Evolutionary conservation across 805 yeast species (phyloP), one percentile per base, ranked within the genome.

Genomic region (Starmera caribaea): DNA sequence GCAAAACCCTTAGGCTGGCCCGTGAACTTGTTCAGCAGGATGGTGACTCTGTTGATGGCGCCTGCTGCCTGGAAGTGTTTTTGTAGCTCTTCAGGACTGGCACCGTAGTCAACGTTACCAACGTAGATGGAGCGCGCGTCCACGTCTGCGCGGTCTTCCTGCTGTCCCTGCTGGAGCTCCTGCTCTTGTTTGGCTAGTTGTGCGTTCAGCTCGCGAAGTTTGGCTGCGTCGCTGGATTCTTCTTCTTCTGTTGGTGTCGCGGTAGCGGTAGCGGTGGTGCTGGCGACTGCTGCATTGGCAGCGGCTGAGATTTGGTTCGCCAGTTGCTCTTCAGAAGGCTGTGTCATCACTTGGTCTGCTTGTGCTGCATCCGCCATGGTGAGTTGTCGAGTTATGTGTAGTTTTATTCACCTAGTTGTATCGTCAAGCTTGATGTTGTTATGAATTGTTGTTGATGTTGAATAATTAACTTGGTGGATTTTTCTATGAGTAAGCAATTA

Each of bases 1-100:
- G 95, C 95, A 62, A 71, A 85, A 1, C 96, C 96, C 59, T 81
- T 81, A 34, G 96, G 92, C 45, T 74, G 80, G 7, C 95, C 94
- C 0, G 92, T 78, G 49, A 64, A 60, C 58, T 79, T 81, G 61
- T 86, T 84, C 41, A 74, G 66, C 57, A 81, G 62, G 36, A 87
- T 85, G 3, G 92, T 85, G 29, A 86, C 87, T 50, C 95, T 71
- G 53, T 82, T 79, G 39, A 87, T 82, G 7, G 74, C 69, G 1
- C 95, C 95, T 36, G 77, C 76, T 3, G 71, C 55, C 39, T 76
- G 70, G 59, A 86, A 87, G 50, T 77, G 83, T 44, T 77, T 71
- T 50, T 84, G 90, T 31, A 87, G 66, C 49, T 86, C 95, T 48
- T 79, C 79, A 21, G 94, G 89, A 8, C 85, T 76, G 14, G 89